Conservation (phyloP, 768 basidiomycete species). For the Lactarius evosmus region DNA sequence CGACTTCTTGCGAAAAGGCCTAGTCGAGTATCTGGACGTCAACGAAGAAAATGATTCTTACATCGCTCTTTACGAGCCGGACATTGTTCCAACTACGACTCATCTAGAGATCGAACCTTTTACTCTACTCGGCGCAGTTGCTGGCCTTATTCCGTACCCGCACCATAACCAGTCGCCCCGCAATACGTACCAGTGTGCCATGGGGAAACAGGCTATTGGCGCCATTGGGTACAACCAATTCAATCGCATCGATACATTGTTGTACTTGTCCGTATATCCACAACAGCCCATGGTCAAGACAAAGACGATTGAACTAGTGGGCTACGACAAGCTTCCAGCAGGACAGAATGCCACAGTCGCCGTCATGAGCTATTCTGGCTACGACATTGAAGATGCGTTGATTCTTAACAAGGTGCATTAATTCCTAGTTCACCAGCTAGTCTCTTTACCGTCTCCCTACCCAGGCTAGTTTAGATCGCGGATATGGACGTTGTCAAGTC, state of each 20-base stretch:
- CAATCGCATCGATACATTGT: constrained; percentile 93
- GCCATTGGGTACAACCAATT: constrained; percentile 98
- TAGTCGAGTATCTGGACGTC: constrained; percentile 97
- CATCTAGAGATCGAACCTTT: constrained; percentile 99
- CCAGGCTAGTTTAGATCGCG: constrained; percentile 92
- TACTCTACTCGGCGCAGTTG: constrained; percentile 94
- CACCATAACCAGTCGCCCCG: constrained; percentile 99
- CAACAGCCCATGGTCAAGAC: constrained; percentile 99
- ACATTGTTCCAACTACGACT: constrained; percentile 79
- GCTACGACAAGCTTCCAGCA: constrained; percentile 94
- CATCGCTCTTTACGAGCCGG: constrained; percentile 90
- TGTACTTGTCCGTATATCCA: constrained; percentile 97
- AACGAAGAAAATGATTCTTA: constrained; percentile 99
- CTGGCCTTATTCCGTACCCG: constrained; percentile 97
- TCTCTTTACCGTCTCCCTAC: constrained; percentile 8
- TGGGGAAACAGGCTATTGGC: constrained; percentile 99
- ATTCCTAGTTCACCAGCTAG: not conserved
- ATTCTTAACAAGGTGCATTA: constrained; percentile 78
- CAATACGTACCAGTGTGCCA: constrained; percentile 99
- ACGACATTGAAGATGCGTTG: constrained; percentile 98
- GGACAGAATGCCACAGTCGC: constrained; percentile 98
- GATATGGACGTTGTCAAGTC: constrained; percentile 97
- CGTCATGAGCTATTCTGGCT: constrained; percentile 99
- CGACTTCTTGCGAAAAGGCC: constrained; percentile 86
- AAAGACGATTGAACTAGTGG: constrained; percentile 94